Percentiles rank a stretch among this genome's conserved stretches.
phyloP scores from a whole-genome alignment of 306 rosid species.

The Quercus glauca region DNA sequence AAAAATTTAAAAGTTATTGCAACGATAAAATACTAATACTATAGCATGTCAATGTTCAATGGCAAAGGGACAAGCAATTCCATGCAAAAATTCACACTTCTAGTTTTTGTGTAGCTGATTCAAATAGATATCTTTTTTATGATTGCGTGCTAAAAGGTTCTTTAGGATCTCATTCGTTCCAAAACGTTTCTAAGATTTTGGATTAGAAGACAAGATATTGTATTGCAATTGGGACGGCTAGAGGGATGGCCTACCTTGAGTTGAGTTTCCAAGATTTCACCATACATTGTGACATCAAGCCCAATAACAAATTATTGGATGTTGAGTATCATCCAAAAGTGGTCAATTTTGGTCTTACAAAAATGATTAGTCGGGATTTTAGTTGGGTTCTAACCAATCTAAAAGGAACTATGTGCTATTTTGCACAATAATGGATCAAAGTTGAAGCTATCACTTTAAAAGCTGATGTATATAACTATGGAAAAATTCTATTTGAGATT shows the following conservation, averaged over 20 bases:
- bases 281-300: constrained; percentile 65
- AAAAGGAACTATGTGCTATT: constrained; percentile 70
- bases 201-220: constrained; percentile 24
- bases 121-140: neutral
- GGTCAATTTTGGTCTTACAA: constrained; percentile 62
- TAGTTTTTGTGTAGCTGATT: constrained; percentile 13
- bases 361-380: constrained; percentile 48
- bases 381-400: constrained; percentile 52
- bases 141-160: constrained; percentile 22
- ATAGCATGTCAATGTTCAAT: no score
- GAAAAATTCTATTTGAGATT: constrained; percentile 54
- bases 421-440: constrained; percentile 67
- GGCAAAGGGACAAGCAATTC: constrained; percentile 21
- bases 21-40: no score
- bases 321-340: constrained; percentile 36
- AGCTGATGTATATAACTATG: constrained; percentile 51
- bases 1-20: no score
- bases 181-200: neutral
- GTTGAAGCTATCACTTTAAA: constrained; percentile 45
- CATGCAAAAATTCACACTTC: constrained; percentile 5
- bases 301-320: constrained; percentile 57
- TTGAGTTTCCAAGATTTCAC: constrained; percentile 54
- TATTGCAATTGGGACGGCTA: constrained; percentile 48
- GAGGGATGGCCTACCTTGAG: constrained; percentile 51
- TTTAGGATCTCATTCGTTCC: constrained; percentile 10